Conservation (phyloP, 2,329 filamentous ascomycete species). For the Sporothrix inflata region DNA sequence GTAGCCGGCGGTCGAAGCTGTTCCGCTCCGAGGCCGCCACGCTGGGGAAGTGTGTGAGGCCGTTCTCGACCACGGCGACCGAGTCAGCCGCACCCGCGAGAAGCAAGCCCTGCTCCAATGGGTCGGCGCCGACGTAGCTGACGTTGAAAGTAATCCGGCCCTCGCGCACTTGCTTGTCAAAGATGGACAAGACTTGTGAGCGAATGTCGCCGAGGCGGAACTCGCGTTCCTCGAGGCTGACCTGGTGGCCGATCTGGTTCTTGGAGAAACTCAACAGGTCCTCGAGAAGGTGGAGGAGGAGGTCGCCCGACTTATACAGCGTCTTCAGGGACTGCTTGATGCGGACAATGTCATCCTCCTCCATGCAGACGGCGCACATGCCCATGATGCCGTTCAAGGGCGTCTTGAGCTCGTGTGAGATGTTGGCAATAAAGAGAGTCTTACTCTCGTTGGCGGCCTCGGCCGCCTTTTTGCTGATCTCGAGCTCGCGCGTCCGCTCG, state of each 20-base stretch:
- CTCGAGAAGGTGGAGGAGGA: slow-evolving; percentile 82
- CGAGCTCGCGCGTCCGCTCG: slow-evolving; percentile 80
- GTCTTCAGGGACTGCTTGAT: slow-evolving; percentile 84
- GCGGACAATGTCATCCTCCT: slow-evolving; percentile 76
- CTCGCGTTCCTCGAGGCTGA: slow-evolving; percentile 81
- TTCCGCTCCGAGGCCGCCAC: slow-evolving; percentile 12
- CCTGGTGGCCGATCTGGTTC: slow-evolving; percentile 86
- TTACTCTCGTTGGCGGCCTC: slow-evolving; percentile 97
- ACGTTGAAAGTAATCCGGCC: slow-evolving; percentile 74
- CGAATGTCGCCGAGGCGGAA: slow-evolving; percentile 83
- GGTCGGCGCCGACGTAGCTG: slow-evolving; percentile 63
- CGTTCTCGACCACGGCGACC: neutral
- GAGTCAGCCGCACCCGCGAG: neutral
- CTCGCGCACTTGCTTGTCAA: slow-evolving; percentile 86
- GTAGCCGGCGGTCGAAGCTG: slow-evolving; percentile 47
- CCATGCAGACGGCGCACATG: slow-evolving; percentile 92
- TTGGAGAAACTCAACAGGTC: slow-evolving; percentile 92
- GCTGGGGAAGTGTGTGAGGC: neutral
- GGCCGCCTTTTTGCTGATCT: slow-evolving; percentile 87
- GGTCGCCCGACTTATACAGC: slow-evolving; percentile 85
- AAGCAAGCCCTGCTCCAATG: neutral
- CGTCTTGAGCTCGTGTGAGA: slow-evolving; percentile 85
- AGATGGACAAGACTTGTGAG: slow-evolving; percentile 81
- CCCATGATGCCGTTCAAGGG: slow-evolving; percentile 94
- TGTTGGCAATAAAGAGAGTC: slow-evolving; percentile 96